Evolutionary conservation across 345 rosid genomes (phyloP), one percentile per base, ranked within the genome.

Genomic region (Gossypium mustelinum): DNA sequence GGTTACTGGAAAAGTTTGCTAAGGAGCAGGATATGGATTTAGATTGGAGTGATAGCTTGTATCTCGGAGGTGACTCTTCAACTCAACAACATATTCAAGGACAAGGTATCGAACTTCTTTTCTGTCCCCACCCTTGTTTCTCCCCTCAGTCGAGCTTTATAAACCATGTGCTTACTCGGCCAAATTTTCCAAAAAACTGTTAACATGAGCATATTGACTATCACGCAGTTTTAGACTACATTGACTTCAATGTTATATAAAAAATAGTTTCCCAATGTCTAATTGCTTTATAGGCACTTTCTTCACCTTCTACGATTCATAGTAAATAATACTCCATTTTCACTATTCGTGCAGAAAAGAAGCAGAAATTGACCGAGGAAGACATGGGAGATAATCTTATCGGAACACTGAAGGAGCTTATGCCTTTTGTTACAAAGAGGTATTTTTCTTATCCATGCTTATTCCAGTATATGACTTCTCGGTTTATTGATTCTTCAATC

Each of bases 361-460:
- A 73, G 63, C 73, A 55, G 57, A 52, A 66, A 67, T 77, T 68
- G 60, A 55, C 73, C 7, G 64, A 79, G 59, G 68, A 78, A 62
- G 79, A 83, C 61, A 51, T 61, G 8, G 71, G 69, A 57, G 79
- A 76, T 73, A 54, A 84, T 0, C 73, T 52, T 47, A 59, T 82
- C 22, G 75, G 75, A 57, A 75, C 56, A 56, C 79, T 85, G 13
- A 74, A 86, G 78, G 84, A 82, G 79, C 68, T 81, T 29, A 43
- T 86, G 60, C 91, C 91, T 89, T 25, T 81, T 45, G 70, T 89
- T 68, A 73, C 87, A 2, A 79, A 78, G 73, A 87, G 94, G 96
- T 92, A 78, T 34, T 14, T 45, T 45, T n/a, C 10, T 14, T 67
- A 10, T 51, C 55, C 41, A 0, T 18, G 47, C 41, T 4, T 41